Conservation (phyloP, 2,329 filamentous ascomycete species). For the Colletotrichum sublineola region DNA sequence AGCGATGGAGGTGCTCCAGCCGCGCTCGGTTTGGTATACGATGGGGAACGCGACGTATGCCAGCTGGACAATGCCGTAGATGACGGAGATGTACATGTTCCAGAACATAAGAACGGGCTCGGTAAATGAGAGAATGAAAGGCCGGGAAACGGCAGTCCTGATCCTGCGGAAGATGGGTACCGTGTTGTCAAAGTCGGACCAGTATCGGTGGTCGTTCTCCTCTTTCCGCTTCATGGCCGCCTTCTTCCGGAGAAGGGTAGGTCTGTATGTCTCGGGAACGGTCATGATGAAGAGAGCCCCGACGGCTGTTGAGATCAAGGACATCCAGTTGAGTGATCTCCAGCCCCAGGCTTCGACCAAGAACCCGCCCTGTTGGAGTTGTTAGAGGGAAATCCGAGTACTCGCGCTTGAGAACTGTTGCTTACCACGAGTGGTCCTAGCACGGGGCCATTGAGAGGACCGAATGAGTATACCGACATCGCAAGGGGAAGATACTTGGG, state of each 20-base stretch:
- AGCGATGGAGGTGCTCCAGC: conserved; percentile 68
- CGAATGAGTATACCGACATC: conserved; percentile 73
- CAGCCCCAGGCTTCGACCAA: conserved; percentile 70
- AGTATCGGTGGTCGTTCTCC: conserved; percentile 65
- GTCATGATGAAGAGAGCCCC: conserved; percentile 64
- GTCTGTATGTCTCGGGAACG: conserved; percentile 68
- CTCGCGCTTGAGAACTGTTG: rapidly evolving
- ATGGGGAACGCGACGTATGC: conserved; percentile 76
- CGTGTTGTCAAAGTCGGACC: conserved; percentile 71
- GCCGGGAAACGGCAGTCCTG: conserved; percentile 69
- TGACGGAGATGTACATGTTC: conserved; percentile 74
- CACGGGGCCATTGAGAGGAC: conserved; percentile 71
- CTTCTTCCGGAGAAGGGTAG: conserved; percentile 64
- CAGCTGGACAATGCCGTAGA: conserved; percentile 75
- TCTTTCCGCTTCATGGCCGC: conserved; percentile 62
- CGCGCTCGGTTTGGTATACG: conserved; percentile 68
- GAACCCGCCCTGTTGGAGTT: conserved; percentile 60
- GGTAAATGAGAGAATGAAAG: conserved; percentile 71
- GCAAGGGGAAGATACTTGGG: conserved; percentile 73
- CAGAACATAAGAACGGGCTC: conserved; percentile 66
- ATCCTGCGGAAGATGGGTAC: conserved; percentile 65
- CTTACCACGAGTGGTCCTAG: conserved; percentile 47
- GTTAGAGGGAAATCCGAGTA: background rate
- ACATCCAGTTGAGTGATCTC: conserved; percentile 74
- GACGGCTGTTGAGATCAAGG: conserved; percentile 65